Evolutionary conservation across 1,284 basidiomycete genomes (phyloP), one percentile per base, ranked within the genome.

Genomic region (Trametes polyzona): DNA sequence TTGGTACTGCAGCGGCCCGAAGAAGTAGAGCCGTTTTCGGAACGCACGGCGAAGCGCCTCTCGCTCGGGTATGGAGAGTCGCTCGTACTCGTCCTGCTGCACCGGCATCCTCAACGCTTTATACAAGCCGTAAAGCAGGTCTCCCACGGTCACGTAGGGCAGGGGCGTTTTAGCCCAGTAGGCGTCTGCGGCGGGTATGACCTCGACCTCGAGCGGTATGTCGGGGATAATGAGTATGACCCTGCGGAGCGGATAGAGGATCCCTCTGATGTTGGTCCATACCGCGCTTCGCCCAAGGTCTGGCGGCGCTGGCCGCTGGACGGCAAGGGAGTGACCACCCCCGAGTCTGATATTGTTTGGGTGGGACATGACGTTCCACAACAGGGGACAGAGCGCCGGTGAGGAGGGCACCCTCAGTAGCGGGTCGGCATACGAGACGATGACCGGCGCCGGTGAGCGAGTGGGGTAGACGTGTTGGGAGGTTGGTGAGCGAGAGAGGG

Each of bases 111-210:
- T 58, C n/a, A 66, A 49, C 29, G 49, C 47, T n/a, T 33, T 47
- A 50, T 66, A 62, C 5, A 66, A 49, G 17, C 47, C 55, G 19
- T 62, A 56, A 9, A 64, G 47, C 14, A 66, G 56, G 44, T 66
- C 64, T 26, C 57, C 58, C 32, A 66, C 64, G 23, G 64, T 62
- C 12, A 66, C 55, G 51, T 48, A 64, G 5, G 58, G 60, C 11
- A 60, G 39, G 24, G 62, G 53, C 17, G 23, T 35, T 19, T 19
- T 12, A 7, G 58, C 50, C 61, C 61, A 63, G 24, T 43, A 24
- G 1, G 58, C 39, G 21, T 52, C 30, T 23, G 51, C 27, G 14
- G 52, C 36, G 17, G 62, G 62, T 30, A 36, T 39, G 30, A 63
- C 47, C 30, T 61, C 56, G 43, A 63, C 17, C 43, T 47, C 44